Evolutionary conservation across 2,329 filamentous ascomycete species (phyloP).

Genomic region (Penicillium sp.): DNA sequence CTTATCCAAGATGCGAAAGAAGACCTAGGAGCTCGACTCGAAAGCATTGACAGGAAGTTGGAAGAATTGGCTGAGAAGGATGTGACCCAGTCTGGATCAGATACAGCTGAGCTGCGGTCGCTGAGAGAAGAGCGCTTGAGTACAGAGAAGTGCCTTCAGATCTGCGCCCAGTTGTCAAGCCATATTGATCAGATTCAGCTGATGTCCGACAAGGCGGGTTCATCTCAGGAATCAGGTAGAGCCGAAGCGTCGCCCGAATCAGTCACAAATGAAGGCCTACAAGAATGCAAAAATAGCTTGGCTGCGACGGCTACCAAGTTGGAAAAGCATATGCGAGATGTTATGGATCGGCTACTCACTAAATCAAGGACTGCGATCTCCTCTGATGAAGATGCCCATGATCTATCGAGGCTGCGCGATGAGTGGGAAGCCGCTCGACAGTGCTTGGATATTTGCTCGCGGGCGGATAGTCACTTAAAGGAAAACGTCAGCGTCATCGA

Average conservation of each 20-base stretch:
- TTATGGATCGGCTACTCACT: constrained; percentile 35
- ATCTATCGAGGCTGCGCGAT: constrained; percentile 39
- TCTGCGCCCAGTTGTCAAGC: constrained; percentile 33
- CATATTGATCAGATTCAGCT: constrained; percentile 36
- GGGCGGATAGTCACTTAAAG: constrained; percentile 30
- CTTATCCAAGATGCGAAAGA: constrained; percentile 31
- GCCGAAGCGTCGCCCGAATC: constrained; percentile 28
- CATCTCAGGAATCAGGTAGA: constrained; percentile 15
- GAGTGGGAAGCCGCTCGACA: constrained; percentile 43
- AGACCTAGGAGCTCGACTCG: constrained; percentile 33
- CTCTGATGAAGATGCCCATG: constrained; percentile 35
- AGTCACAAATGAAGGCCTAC: constrained; percentile 37
- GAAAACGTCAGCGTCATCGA: constrained; percentile 40
- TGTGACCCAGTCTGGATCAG: constrained; percentile 13
- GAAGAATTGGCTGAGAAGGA: constrained; percentile 21
- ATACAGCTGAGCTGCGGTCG: constrained; percentile 26
- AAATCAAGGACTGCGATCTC: constrained; percentile 33
- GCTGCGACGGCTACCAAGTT: constrained; percentile 31
- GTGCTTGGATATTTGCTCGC: constrained; percentile 39
- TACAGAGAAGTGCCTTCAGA: constrained; percentile 37
- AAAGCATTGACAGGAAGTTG: constrained; percentile 34
- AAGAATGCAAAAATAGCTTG: constrained; percentile 42
- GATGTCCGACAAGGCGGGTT: constrained; percentile 14
- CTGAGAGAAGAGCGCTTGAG: constrained; percentile 35
- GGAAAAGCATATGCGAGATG: constrained; percentile 35